These are phyloP conservation scores for Lithospermum erythrorhizon DNA, from an alignment of 257 asterid genomes.

Conservation along the genomic window DNA sequence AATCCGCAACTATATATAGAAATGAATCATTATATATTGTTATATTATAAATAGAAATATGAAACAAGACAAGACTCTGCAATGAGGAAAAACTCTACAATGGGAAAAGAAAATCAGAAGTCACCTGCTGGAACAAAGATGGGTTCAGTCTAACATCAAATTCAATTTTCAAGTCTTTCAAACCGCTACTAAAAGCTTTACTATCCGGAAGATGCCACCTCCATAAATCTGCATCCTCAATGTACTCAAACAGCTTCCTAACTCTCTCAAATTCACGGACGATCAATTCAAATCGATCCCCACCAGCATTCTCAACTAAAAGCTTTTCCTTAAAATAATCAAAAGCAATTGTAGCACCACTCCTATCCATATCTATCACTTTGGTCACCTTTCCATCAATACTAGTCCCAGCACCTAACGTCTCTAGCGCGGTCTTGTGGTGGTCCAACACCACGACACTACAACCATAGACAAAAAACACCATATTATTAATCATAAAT, in stretches of 20 bases:
- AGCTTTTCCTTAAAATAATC: slow-evolving; percentile 83
- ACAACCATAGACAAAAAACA: slow-evolving; percentile 2
- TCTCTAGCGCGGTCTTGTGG: slow-evolving; percentile 82
- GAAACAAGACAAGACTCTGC: no score
- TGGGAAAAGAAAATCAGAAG: background rate
- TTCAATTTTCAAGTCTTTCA: slow-evolving; percentile 65
- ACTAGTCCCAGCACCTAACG: slow-evolving; percentile 38
- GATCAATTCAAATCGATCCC: slow-evolving; percentile 1
- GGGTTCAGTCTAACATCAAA: slow-evolving; percentile 59
- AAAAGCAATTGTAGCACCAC: slow-evolving; percentile 88
- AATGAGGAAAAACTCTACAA: background rate
- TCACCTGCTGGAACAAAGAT: slow-evolving; percentile 73
- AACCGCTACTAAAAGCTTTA: slow-evolving; percentile 81
- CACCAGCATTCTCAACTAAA: slow-evolving; percentile 17
- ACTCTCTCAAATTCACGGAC: slow-evolving; percentile 37
- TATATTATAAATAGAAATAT: no score
- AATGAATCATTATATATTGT: no score
- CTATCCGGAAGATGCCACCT: slow-evolving; percentile 77
- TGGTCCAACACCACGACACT: slow-evolving; percentile 83
- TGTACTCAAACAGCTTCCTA: slow-evolving; percentile 62
- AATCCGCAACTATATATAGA: no score
- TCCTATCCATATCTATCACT: slow-evolving; percentile 74
- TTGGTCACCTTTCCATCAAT: slow-evolving; percentile 46
- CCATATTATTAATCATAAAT: slow-evolving; percentile 1
- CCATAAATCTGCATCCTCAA: slow-evolving; percentile 91